Evolutionary conservation across 371 early-diverging fungal genomes (phyloP), one percentile per base, ranked within the genome.

Genomic region (Circinella umbellata): DNA sequence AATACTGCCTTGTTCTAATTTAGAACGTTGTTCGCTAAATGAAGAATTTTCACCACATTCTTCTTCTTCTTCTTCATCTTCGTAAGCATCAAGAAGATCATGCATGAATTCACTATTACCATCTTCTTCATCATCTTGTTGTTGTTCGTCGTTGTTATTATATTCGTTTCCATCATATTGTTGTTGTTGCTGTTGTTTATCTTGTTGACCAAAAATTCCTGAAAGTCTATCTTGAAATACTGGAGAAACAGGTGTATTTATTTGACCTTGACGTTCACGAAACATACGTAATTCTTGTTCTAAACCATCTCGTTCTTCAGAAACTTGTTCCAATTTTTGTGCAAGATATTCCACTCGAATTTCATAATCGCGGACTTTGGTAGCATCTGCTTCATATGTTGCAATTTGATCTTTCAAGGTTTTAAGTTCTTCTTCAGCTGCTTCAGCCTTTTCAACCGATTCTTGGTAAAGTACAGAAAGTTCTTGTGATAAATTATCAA

Each of bases 351-450:
- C 80, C 10, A 82, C 79, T 35, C 83, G 77, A 9, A 82, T 80
- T 46, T 82, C 80, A 55, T 78, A 80, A 60, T 82, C 82, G 35
- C 82, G 62, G 4, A 78, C 80, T 71, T 82, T 82, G 4, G 82
- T 82, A 1, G 76, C 61, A 64, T 76, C 80, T 11, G 75, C 74
- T n/a, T 70, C 68, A 46, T 70, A 73, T 20, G 70, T 67, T 53
- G 76, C 80, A 10, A 77, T 73, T 9, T 78, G 69, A 13, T 61
- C n/a, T 72, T 80, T 64, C 20, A 82, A 46, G 63, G 69, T 47
- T 51, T 73, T 49, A 17, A 82, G 70, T 11, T 64, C 55, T 47
- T 78, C 68, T 49, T 75, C 61, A 18, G 76, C 70, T 4, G 65
- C 69, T 39, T 66, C 47, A 42, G 74, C 66, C 55, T 78, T 57